Base-by-base conservation (phyloP, 306 rosid species). In the Cucumis hystrix region DNA sequence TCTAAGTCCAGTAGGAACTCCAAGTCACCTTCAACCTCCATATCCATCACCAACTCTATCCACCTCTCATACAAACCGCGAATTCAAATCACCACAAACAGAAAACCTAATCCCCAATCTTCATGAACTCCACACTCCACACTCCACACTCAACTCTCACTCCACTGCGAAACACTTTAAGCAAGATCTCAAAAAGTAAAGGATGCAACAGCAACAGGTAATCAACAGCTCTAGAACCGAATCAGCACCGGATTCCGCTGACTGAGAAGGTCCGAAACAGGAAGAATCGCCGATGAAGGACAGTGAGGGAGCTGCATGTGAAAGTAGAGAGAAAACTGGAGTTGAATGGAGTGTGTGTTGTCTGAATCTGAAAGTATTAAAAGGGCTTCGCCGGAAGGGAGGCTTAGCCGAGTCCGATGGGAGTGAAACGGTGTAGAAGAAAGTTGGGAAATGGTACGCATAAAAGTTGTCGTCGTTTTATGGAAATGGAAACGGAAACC, bases 1-100 rank as follows among this genome's bases (percentile, higher is more conserved):
- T 95, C 98, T 64, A 91, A 87, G 75, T 92, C 97, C 79, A 94
- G 83, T 78, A 90, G 83, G 66, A 91, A 83, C 88, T 87, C 88
- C 87, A 70, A 83, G 83, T 91, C 96, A 80, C 65, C 79, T 78
- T 57, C 84, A 58, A 86, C 88, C 77, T 94, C 96, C 98, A 87
- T 89, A 57, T 78, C 89, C 87, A 88, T 90, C 80, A 18, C 52
- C 52, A 8, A 64, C 45, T 64, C 70, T 33, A 64, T 64, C 70
- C 35, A 63, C 16, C 65, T 63, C 69, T 63, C 69, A 33, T 63
- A 63, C 69, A 30, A 64, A 64, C 23, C 11, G 21, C 21, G 17
- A 64, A 33, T 15, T 35, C 45, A 35, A 64, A 64, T 35, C 70
- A 64, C 45, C 70, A 66, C 23, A 17, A 40, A 40, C 12, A 21